These are phyloP conservation scores for Apiospora arundinis DNA, from an alignment of 2,329 filamentous ascomycete species.

Conservation along the genomic window DNA sequence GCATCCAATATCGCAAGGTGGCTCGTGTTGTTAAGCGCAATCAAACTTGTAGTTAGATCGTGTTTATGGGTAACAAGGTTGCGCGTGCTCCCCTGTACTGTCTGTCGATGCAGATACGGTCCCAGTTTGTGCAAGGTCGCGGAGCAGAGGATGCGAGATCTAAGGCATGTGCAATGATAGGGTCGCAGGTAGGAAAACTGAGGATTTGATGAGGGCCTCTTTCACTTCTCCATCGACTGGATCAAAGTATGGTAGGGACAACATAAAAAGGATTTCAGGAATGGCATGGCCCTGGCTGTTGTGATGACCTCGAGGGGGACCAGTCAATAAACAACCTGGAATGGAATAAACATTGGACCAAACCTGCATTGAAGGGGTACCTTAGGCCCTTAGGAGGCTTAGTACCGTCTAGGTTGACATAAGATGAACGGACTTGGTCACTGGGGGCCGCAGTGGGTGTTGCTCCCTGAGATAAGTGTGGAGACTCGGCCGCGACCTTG, in stretches of 20 bases:
- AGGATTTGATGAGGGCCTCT: not conserved
- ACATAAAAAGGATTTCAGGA: conserved; percentile 4
- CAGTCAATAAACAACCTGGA: conserved; percentile 19
- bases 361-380: conserved; percentile 4
- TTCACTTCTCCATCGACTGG: not conserved
- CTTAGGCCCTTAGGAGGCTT: not conserved
- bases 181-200: not conserved
- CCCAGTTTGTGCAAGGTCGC: conserved; percentile 10
- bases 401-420: too few relatives aligned
- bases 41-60: conserved; percentile 20
- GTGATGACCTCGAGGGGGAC: conserved; percentile 17
- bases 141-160: conserved; percentile 1
- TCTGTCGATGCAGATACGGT: not conserved
- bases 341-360: conserved; percentile 17
- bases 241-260: not conserved
- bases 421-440: conserved; percentile 1
- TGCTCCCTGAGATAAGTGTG: conserved; percentile 13
- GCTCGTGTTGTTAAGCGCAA: conserved; percentile 19
- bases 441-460: conserved; percentile 16
- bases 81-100: conserved; percentile 17
- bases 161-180: conserved; percentile 11
- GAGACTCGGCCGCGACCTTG: not conserved
- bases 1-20: conserved; percentile 17
- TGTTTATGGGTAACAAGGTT: conserved; percentile 19
- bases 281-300: not conserved